Evolutionary conservation across 2,329 filamentous ascomycete species (phyloP).

Genomic region (Sordariomycetes sp.): DNA sequence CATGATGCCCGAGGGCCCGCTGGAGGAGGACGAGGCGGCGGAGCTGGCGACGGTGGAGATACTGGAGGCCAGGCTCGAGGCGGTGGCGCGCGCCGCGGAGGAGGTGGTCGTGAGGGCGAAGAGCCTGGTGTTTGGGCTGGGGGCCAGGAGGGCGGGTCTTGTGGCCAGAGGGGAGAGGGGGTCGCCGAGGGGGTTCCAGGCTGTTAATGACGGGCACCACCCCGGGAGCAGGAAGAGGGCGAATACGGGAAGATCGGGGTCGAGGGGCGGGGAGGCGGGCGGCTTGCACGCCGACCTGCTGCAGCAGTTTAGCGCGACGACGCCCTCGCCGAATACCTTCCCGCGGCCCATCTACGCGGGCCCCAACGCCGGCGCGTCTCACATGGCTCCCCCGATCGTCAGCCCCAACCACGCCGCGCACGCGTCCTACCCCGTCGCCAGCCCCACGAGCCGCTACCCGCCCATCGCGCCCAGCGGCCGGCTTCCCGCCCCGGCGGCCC

Average conservation of each 20-base stretch:
- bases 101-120: constrained; percentile 53
- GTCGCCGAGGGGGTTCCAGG: not conserved
- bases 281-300: constrained; percentile 44
- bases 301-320: constrained; percentile 32
- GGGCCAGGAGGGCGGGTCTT: constrained; percentile 60
- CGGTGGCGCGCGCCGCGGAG: constrained; percentile 72
- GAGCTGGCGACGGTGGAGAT: constrained; percentile 79
- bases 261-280: constrained; percentile 14
- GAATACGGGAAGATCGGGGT: not conserved
- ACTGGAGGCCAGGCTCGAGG: constrained; percentile 64
- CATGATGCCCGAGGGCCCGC: constrained; percentile 65
- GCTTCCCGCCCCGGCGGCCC: constrained; percentile 14
- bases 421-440: constrained; percentile 12
- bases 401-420: constrained; percentile 13
- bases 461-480: constrained; percentile 16
- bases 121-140: constrained; percentile 72
- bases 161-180: constrained; percentile 16
- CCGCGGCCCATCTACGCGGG: not conserved
- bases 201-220: not conserved
- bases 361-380: not conserved
- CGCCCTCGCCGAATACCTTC: not conserved
- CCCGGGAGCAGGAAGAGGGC: not conserved
- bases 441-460: constrained; percentile 5
- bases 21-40: constrained; percentile 77
- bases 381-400: not conserved